phyloP scores from a whole-genome alignment of 768 basidiomycete genomes.

The Xerocomus brunneocitrinus region DNA sequence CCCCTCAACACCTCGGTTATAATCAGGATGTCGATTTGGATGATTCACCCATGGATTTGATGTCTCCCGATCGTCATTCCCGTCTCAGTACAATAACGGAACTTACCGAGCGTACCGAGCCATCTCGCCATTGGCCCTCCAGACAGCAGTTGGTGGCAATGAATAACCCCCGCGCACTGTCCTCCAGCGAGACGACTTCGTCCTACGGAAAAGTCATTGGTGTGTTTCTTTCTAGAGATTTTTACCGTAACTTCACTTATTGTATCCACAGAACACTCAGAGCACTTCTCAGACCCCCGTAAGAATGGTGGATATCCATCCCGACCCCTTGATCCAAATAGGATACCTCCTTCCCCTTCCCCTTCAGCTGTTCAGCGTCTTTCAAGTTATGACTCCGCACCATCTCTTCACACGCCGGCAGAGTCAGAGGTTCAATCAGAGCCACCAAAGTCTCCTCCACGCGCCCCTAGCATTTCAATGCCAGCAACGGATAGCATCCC shows the following conservation, averaged over 20 bases:
- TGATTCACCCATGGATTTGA: conserved; percentile 33
- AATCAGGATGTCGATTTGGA: conserved; percentile 21
- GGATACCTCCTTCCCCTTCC: conserved; percentile 62
- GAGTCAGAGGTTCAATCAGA: conserved; percentile 30
- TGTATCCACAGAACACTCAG: conserved; percentile 21
- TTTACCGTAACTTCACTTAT: conserved; percentile 3
- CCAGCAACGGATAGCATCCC: conserved; percentile 48
- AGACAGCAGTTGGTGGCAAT: conserved; percentile 37
- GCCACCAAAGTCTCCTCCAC: conserved; percentile 35
- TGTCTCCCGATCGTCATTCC: conserved; percentile 28
- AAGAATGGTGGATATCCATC: conserved; percentile 5
- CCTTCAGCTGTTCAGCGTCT: conserved; percentile 60
- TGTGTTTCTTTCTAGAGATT: conserved; percentile 26
- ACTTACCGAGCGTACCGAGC: conserved; percentile 59
- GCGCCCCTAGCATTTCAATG: conserved; percentile 40
- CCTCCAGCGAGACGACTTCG: conserved; percentile 37
- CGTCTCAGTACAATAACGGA: conserved; percentile 66
- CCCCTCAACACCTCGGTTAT: conserved; percentile 21
- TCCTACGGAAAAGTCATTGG: conserved; percentile 65
- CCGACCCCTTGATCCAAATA: conserved; percentile 46
- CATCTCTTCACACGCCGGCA: conserved; percentile 47
- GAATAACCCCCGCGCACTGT: conserved; percentile 37
- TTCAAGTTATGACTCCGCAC: conserved; percentile 53
- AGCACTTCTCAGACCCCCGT: conserved; percentile 5
- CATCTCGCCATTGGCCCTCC: conserved; percentile 46